A percentile compares a stretch with the other conserved stretches of the same genome.
Conservation (phyloP, 768 basidiomycete species). For the Termitomyces sp. region DNA sequence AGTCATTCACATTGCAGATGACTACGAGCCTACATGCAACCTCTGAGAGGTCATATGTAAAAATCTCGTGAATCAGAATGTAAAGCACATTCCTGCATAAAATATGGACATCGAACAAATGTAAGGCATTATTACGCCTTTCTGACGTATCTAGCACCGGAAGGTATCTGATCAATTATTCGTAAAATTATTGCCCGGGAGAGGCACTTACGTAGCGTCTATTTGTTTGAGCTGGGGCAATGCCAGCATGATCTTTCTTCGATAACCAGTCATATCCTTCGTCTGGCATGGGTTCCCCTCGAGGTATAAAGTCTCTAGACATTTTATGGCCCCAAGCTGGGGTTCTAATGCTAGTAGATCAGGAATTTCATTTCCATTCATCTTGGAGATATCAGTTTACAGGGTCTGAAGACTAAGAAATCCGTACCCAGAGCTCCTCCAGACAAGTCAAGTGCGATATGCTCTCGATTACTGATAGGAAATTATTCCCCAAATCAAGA, state of each 20-base stretch:
- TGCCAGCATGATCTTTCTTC: constrained; percentile 84
- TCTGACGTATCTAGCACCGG: constrained; percentile 12
- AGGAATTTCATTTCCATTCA: constrained; percentile 82
- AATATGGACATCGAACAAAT: neutral
- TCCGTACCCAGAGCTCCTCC: constrained; percentile 91
- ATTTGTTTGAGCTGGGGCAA: constrained; percentile 90
- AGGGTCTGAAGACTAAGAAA: constrained; percentile 13
- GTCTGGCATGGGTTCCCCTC: constrained; percentile 92
- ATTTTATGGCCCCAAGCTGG: constrained; percentile 52
- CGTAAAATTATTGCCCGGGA: neutral
- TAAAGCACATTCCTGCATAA: neutral
- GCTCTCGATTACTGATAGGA: constrained; percentile 73
- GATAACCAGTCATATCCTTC: constrained; percentile 69
- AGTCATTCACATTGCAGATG: neutral
- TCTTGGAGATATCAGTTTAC: constrained; percentile 33
- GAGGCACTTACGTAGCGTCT: constrained; percentile 81
- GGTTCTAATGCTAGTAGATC: constrained; percentile 61
- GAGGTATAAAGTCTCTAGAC: constrained; percentile 86
- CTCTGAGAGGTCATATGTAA: neutral
- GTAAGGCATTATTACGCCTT: neutral
- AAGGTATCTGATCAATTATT: neutral
- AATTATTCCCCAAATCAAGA: constrained; percentile 85
- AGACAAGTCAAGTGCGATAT: constrained; percentile 68
- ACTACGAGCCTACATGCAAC: too few relatives aligned
- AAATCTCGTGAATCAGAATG: neutral